Percentiles rank a stretch among this genome's conserved stretches.
Conservation (phyloP, 2,329 filamentous ascomycete genomes). For the Ceratocystis diversiconidia region DNA sequence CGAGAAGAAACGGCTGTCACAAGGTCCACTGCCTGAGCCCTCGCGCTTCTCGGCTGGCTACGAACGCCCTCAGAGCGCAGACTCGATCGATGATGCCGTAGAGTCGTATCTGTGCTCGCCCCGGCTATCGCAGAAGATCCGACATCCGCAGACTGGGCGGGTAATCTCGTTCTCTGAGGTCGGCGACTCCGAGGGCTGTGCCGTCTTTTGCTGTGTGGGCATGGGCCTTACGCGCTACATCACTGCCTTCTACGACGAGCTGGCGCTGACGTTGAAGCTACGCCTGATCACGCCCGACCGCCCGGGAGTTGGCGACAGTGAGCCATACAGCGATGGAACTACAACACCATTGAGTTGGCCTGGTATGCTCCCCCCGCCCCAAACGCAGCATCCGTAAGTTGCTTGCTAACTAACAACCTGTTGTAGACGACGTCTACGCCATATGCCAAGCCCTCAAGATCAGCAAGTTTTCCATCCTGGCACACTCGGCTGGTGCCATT, state of each 20-base stretch:
- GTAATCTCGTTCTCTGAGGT: conserved; percentile 94
- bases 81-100: conserved; percentile 81
- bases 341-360: conserved; percentile 88
- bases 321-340: conserved; percentile 65
- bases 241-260: conserved; percentile 92
- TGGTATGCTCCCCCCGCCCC: conserved; percentile 35
- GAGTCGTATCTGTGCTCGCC: conserved; percentile 71
- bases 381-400: background rate
- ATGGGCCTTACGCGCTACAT: conserved; percentile 96
- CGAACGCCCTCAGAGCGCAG: conserved; percentile 61
- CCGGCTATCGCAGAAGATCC: conserved; percentile 74
- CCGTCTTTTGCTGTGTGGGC: conserved; percentile 90
- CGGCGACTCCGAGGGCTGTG: conserved; percentile 78
- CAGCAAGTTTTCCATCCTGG: conserved; percentile 88
- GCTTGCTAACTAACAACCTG: background rate
- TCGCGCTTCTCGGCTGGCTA: conserved; percentile 37
- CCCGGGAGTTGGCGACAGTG: conserved; percentile 85
- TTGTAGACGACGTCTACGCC: conserved; percentile 64
- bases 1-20: conserved; percentile 23
- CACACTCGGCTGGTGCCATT: conserved; percentile 93
- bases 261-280: conserved; percentile 75
- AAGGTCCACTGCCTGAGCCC: conserved; percentile 22
- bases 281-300: conserved; percentile 87
- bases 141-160: conserved; percentile 71
- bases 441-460: conserved; percentile 88